Evolutionary conservation across 176 grass and related monocot species (phyloP), one percentile per base, ranked within the genome.

Genomic region (Paspalum vaginatum): DNA sequence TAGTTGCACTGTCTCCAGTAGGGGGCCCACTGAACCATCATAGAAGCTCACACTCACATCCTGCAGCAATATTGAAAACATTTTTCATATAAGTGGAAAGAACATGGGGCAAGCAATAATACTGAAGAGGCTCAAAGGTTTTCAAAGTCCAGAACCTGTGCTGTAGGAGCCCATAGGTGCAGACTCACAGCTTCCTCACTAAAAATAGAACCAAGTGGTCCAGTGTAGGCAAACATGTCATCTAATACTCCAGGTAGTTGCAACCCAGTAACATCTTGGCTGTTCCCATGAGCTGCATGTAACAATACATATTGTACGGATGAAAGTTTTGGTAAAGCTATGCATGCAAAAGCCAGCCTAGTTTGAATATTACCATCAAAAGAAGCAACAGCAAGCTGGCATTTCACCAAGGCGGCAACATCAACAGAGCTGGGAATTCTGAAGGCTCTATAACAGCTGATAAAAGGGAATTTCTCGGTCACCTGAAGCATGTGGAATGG

Each of bases 101-200:
- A 32, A 8, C 56, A 24, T 1, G 11, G 14, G 16, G 57, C 21
- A 20, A 9, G 17, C 46, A 38, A 51, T 4, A 50, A 70, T 13
- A 81, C 54, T 45, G 49, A 5, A 4, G 9, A 63, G 56, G 8
- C 2, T 79, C 57, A 18, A 32, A 51, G 39, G 9, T 2, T 53
- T 48, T 13, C 20, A 72, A 59, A 22, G 65, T 32, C 40, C 60
- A 57, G 70, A 97, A 97, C 95, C 80, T 92, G 95, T 48, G 91
- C 95, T 75, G 95, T 97, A 88, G 95, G 95, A 88, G 95, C 91
- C 95, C 95, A 94, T 79, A 97, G 87, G 87, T 92, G 70, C 78
- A 97, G 60, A 59, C 70, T 74, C 52, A 92, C 68, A 62, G 79
- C 66, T 50, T 92, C 58, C 7, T 68, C 61, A 25, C 64, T 75